Evolutionary conservation across 306 rosid species (phyloP).

Genomic region (Cucurbita argyrosperma): DNA sequence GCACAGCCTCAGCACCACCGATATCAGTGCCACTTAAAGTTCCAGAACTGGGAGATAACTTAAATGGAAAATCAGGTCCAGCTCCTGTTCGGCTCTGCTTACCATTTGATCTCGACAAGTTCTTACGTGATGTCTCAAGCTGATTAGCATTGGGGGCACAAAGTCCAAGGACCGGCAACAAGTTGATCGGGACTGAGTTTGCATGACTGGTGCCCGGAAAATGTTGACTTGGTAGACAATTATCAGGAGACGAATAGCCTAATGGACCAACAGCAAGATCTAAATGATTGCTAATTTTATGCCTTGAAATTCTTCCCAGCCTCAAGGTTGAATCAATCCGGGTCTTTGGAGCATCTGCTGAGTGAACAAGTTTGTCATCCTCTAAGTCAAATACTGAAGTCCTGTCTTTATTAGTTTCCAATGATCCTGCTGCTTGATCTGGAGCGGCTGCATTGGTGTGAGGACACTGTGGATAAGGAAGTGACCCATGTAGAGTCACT

Average conservation of each 20-base stretch:
- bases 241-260: conserved; percentile 31
- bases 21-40: conserved; percentile 40
- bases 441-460: conserved; percentile 29
- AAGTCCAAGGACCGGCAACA: conserved; percentile 85
- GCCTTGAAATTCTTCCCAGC: conserved; percentile 34
- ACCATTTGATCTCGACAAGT: conserved; percentile 46
- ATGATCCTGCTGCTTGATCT: conserved; percentile 29
- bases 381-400: conserved; percentile 43
- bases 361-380: conserved; percentile 28
- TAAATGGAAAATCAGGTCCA: conserved; percentile 92
- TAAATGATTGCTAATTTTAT: conserved; percentile 31
- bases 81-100: conserved; percentile 39
- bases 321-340: conserved; percentile 38
- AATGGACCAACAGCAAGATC: conserved; percentile 42
- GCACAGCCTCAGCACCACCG: conserved; percentile 28
- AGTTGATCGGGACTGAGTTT: conserved; percentile 33
- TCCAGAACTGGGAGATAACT: conserved; percentile 48
- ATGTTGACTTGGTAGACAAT: conserved; percentile 50
- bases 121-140: conserved; percentile 44
- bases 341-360: conserved; percentile 34
- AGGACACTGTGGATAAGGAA: conserved; percentile 18
- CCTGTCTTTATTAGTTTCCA: conserved; percentile 37
- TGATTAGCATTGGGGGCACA: conserved; percentile 83
- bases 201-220: conserved; percentile 20
- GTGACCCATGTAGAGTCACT: conserved; percentile 25